Base-by-base conservation (phyloP, 2,329 filamentous ascomycete species). In the Sporothrix dimorphospora region DNA sequence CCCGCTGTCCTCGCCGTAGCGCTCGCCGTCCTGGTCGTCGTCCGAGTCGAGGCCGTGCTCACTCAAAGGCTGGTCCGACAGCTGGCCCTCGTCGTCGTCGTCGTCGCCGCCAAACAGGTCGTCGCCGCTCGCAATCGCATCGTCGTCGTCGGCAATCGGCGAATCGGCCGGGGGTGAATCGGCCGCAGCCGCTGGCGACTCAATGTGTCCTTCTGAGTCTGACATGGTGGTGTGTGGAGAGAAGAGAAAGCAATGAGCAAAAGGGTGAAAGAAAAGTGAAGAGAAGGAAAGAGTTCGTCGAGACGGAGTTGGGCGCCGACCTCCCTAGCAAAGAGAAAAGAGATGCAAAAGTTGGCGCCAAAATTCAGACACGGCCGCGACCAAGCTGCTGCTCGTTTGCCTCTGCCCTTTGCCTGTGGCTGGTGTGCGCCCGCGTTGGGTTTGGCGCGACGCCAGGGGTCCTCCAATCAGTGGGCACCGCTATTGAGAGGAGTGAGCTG, bases 21-120 rank as follows among this genome's bases (percentile, higher is more conserved):
- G 59, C 59, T 65, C 59, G 38, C n/a, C 83, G 6, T 85, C 82
- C 59, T 85, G 83, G n/a, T 84, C 82, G 61, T 82, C 83, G 19
- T 89, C 86, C 2, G 86, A 87, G 34, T 82, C 85, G 5, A 87
- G 81, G 27, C 87, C 86, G 75, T 90, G 87, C 77, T 94, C 91
- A 77, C 87, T 86, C 21, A 90, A 83, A 61, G 85, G 86, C 78
- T 89, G 85, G 72, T 89, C 86, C 68, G 90, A 86, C 75, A 89
- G 81, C 77, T 91, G 89, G 72, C 89, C 87, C 76, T 92, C 84
- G 49, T 91, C 84, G 57, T 89, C 88, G 70, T 88, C 89, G 72
- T 89, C 70, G 53, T 70, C 72, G 51, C 57, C 75, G 49, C 75
- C 75, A 72, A 76, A 76, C 40, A 76, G 74, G 34, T 76, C 75